Conservation (phyloP, 768 basidiomycete species). For the Butyriboletus loyo region DNA sequence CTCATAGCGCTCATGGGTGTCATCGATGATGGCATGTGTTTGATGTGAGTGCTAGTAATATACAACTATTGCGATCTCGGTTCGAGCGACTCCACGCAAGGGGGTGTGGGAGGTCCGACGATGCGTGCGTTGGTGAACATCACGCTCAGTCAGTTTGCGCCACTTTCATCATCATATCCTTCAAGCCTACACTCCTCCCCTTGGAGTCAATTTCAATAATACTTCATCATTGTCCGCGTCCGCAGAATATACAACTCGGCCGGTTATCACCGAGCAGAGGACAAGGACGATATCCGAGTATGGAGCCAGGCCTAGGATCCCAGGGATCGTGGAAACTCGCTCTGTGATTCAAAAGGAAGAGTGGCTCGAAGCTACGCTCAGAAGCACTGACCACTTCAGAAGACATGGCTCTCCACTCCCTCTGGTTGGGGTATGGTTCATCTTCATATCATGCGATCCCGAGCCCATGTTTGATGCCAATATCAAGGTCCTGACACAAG, state of each 20-base stretch:
- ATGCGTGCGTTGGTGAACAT: not conserved
- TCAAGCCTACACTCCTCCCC: not conserved
- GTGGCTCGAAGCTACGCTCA: constrained; percentile 29
- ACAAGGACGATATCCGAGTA: not conserved
- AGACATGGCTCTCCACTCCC: constrained; percentile 28
- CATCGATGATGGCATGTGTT: not conserved
- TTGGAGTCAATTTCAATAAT: too few relatives aligned
- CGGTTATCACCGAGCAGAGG: too few relatives aligned
- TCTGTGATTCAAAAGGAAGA: constrained; percentile 24
- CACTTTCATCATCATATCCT: constrained; percentile 17
- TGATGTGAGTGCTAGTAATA: too few relatives aligned
- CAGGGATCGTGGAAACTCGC: constrained; percentile 8
- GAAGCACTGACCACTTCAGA: constrained; percentile 30
- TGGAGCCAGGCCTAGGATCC: constrained; percentile 17
- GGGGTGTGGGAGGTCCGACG: constrained; percentile 13
- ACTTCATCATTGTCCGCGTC: too few relatives aligned
- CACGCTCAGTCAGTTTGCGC: not conserved
- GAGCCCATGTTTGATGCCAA: not conserved
- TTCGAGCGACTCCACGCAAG: not conserved
- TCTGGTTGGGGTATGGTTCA: constrained; percentile 29
- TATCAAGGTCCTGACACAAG: constrained; percentile 28
- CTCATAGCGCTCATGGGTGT: not conserved
- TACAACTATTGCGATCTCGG: not conserved
- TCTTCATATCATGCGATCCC: not conserved
- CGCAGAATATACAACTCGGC: too few relatives aligned